phyloP scores from a whole-genome alignment of 129 eudicot species.

The Flaveria trinervia region DNA sequence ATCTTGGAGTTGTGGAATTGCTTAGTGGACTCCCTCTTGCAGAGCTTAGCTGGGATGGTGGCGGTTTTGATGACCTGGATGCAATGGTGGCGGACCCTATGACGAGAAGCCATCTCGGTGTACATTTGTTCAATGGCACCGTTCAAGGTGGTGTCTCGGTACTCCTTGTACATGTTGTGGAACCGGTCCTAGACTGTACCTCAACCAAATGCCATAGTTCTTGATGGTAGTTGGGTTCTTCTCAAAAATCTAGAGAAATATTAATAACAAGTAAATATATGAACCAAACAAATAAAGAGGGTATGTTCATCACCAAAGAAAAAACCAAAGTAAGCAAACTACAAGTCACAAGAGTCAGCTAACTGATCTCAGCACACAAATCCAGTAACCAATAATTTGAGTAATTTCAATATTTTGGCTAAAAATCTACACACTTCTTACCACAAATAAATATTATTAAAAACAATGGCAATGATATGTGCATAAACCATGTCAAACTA shows the following conservation, averaged over 20 bases:
- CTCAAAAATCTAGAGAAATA: conserved; percentile 48
- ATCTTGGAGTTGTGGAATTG: conserved; percentile 55
- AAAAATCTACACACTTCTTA: not conserved
- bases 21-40: conserved; percentile 63
- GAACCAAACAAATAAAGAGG: not conserved
- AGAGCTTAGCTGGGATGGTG: conserved; percentile 56
- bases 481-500: not conserved
- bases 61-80: conserved; percentile 65
- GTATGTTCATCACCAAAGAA: too few relatives aligned
- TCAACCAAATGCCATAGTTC: conserved; percentile 53
- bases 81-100: conserved; percentile 56
- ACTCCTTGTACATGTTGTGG: conserved; percentile 51
- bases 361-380: too few relatives aligned
- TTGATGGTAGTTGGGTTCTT: conserved; percentile 55
- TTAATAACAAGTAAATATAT: not conserved
- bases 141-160: conserved; percentile 49
- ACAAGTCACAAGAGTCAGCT: too few relatives aligned
- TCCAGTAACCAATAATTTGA: too few relatives aligned
- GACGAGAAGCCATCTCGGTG: conserved; percentile 69
- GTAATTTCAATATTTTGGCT: not conserved
- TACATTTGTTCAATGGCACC: conserved; percentile 62
- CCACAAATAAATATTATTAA: not conserved
- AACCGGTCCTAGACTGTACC: conserved; percentile 44
- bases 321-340: too few relatives aligned
- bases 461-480: not conserved